phyloP scores from a whole-genome alignment of 306 rosid species.

The Biancaea sappan region DNA sequence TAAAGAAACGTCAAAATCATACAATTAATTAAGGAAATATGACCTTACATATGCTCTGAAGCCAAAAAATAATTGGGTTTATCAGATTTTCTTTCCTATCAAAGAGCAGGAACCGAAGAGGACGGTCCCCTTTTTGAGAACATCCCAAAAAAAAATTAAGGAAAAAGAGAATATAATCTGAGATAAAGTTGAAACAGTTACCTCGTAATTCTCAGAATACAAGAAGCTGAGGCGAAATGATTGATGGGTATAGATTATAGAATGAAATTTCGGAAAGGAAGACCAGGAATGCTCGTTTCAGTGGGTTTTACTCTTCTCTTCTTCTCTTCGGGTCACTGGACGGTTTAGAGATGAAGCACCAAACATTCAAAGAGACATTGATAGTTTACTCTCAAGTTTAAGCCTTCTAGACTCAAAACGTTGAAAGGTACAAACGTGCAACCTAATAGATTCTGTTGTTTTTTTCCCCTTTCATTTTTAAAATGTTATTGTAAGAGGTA shows the following conservation, averaged over 20 bases:
- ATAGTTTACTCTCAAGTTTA: background rate
- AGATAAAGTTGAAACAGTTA: conserved; percentile 31
- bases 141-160: background rate
- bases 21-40: background rate
- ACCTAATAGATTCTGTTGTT: no score
- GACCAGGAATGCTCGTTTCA: background rate
- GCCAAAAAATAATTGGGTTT: background rate
- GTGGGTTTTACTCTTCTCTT: background rate
- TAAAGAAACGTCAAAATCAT: conserved; percentile 5
- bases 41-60: background rate
- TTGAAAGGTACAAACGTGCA: no score
- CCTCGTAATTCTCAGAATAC: conserved; percentile 17
- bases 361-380: background rate
- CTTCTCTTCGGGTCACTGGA: background rate
- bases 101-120: background rate
- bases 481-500: no score
- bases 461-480: no score
- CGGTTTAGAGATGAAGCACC: background rate
- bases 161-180: conserved; percentile 20
- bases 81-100: conserved; percentile 10
- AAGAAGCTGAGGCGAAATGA: conserved; percentile 21
- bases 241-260: conserved; percentile 20
- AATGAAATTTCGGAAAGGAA: background rate
- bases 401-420: no score
- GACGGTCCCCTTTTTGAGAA: conserved; percentile 24